phyloP scores from a whole-genome alignment of 2,329 filamentous ascomycete genomes.

The Sclerotinia glacialis region DNA sequence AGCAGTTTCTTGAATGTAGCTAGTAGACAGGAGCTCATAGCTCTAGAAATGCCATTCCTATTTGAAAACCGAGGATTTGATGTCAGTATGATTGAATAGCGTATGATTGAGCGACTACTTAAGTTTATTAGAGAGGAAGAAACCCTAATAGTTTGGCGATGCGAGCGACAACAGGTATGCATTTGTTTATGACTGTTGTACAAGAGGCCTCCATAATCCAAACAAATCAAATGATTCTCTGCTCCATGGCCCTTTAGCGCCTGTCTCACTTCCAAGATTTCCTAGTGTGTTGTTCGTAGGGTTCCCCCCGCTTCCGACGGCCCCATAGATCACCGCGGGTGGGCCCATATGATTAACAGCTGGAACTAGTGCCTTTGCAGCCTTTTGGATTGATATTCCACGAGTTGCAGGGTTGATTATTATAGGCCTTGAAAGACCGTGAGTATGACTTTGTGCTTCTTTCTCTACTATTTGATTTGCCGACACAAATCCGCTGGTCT shows the following conservation, averaged over 20 bases:
- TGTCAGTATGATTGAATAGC: not conserved
- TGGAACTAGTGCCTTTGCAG: slow-evolving; percentile 26
- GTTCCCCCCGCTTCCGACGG: slow-evolving; percentile 11
- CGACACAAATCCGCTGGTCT: slow-evolving; percentile 13
- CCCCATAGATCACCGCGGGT: slow-evolving; percentile 6
- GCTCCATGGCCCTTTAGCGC: slow-evolving; percentile 38
- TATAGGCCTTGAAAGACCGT: slow-evolving; percentile 25
- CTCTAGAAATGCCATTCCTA: not conserved
- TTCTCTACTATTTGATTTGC: slow-evolving; percentile 19
- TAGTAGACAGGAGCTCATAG: not conserved
- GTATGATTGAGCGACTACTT: not conserved
- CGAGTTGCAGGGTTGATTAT: slow-evolving; percentile 35
- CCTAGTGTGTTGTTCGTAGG: not conserved
- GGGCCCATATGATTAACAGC: slow-evolving; percentile 25
- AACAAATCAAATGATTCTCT: slow-evolving; percentile 41
- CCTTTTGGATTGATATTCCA: slow-evolving; percentile 31
- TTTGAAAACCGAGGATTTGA: not conserved
- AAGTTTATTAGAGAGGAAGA: not conserved
- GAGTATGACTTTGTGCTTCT: not conserved
- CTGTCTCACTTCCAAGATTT: not conserved
- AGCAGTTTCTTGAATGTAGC: not conserved
- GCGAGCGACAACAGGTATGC: not conserved
- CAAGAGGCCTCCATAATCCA: slow-evolving; percentile 33
- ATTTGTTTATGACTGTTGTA: slow-evolving; percentile 15
- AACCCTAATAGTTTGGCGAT: not conserved